phyloP scores from a whole-genome alignment of 331 rosid genomes.

The Telfairia occidentalis region DNA sequence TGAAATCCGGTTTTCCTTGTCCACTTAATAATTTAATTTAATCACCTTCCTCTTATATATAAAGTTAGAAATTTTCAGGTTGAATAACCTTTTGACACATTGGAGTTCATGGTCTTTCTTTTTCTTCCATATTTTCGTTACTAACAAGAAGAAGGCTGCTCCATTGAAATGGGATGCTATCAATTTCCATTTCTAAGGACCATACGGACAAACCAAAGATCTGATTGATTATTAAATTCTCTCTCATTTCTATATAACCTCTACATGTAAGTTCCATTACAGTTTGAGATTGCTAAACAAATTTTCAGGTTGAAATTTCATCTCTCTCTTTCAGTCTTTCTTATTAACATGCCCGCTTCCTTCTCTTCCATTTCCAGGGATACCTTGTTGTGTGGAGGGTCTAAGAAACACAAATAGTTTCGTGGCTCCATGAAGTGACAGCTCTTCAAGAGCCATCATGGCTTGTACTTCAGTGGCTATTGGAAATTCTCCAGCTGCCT shows the following conservation, averaged over 20 bases:
- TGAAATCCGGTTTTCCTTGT: conserved; percentile 6
- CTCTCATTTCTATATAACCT: neutral
- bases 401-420: conserved; percentile 7
- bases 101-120: neutral
- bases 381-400: neutral
- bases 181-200: conserved; percentile 22
- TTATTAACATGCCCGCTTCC: neutral
- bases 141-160: conserved; percentile 30
- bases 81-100: neutral
- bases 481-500: conserved; percentile 38
- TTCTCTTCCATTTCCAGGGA: neutral
- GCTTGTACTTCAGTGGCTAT: conserved; percentile 35
- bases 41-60: neutral
- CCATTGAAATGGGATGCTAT: neutral
- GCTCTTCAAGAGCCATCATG: conserved; percentile 32
- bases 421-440: conserved; percentile 3
- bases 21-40: neutral
- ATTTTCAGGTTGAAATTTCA: neutral
- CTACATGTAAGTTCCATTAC: neutral
- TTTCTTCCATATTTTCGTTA: conserved; percentile 17
- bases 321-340: neutral
- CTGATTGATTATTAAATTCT: neutral
- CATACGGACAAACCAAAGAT: conserved; percentile 10
- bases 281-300: neutral
- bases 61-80: neutral